These are phyloP conservation scores for Chloris gayana DNA, from an alignment of 176 grass and related monocot species.

Conservation along the genomic window DNA sequence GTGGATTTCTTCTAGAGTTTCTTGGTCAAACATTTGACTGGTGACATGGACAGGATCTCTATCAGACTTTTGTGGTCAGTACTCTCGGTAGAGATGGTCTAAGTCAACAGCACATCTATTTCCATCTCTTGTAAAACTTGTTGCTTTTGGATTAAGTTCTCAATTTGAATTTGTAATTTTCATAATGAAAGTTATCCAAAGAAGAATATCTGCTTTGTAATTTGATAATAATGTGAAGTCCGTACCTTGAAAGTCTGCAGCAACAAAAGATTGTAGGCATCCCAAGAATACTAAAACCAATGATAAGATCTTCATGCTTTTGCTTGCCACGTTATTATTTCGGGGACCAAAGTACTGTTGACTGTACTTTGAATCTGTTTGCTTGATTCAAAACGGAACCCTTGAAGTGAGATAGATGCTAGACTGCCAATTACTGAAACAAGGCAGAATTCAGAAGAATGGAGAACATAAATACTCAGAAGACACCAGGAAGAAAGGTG, in stretches of 20 bases:
- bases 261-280: conserved; percentile 37
- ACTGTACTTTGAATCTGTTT: conserved; percentile 15
- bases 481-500: background rate
- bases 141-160: background rate
- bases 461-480: conserved; percentile 1
- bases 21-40: conserved; percentile 21
- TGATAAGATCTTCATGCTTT: conserved; percentile 49
- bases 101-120: conserved; percentile 24
- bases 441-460: conserved; percentile 18
- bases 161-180: conserved; percentile 3
- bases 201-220: background rate
- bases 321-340: conserved; percentile 12
- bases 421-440: conserved; percentile 9
- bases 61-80: conserved; percentile 20
- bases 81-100: background rate
- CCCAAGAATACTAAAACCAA: conserved; percentile 47
- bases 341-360: conserved; percentile 18
- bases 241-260: conserved; percentile 52
- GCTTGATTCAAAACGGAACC: background rate
- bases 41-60: conserved; percentile 16
- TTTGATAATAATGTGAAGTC: conserved; percentile 22
- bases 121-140: background rate
- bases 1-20: conserved; percentile 3
- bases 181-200: conserved; percentile 8
- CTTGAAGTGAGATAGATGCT: background rate